Base-by-base conservation (phyloP, 352 stramenopile species). In the Globisporangium cylindrosporum region DNA sequence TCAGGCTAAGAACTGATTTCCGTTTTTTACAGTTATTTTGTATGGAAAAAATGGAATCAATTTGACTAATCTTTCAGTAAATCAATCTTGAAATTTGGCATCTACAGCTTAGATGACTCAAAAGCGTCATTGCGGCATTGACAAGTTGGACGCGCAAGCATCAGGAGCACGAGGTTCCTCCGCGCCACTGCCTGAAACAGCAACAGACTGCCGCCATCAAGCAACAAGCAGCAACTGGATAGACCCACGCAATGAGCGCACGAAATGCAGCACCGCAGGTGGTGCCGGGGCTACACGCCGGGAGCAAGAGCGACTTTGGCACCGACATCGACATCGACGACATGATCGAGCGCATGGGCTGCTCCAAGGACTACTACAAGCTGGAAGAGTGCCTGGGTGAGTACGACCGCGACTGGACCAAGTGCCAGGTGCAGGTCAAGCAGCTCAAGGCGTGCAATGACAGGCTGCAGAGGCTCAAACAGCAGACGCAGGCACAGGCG, bases 311-410 rank as follows among this genome's bases (percentile, higher is more conserved):
- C 76, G 84, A 92, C 73, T 92, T 91, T 46, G 82, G 82, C 10
- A 75, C 82, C 18, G 84, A 93, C 57, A 73, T 95, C 53, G 88
- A 95, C 74, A 81, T 91, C 53, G 84, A 91, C 73, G 83, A 92
- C 57, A 86, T 93, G 73, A 95, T 95, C 64, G 85, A 93, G 75
- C 82, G 86, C 63, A 95, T 92, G 74, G 78, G 82, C 68, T 95
- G 88, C 70, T 77, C 88, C 41, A 82, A 86, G 61, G 82, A 93
- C 59, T 95, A 95, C 74, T 94, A 94, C 77, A 84, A 89, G 64
- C 82, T 95, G 32, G 88, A 95, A 68, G 84, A 95, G 27, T 95
- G 88, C 54, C 79, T 95, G 18, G 86, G 79, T 29, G 84, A 95
- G 72, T 84, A 76, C 65, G 81, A 94, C 56, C 84, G 86, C 68